These are phyloP conservation scores for Cryptococcus sp. DNA, from an alignment of 1,284 basidiomycete genomes.

Conservation along the genomic window DNA sequence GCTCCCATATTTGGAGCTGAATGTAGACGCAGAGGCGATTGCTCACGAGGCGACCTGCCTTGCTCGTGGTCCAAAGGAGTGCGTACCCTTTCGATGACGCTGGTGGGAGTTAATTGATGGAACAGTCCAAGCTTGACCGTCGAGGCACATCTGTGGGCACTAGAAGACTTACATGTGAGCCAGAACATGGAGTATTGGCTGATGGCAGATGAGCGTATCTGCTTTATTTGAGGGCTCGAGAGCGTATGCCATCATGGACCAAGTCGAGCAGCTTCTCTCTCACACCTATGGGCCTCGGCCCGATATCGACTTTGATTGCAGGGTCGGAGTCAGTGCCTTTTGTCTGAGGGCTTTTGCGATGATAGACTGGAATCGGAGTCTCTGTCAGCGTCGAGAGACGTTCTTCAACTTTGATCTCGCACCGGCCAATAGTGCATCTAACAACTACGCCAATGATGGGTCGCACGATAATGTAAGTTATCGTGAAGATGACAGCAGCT, in stretches of 20 bases:
- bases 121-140: neutral
- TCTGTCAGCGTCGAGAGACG: slow-evolving; percentile 1
- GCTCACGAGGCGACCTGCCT: slow-evolving; percentile 1
- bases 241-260: slow-evolving; percentile 3
- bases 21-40: slow-evolving; percentile 1
- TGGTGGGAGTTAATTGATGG: neutral
- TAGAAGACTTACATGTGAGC: slow-evolving; percentile 2
- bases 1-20: neutral
- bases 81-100: neutral
- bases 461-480: slow-evolving; percentile 2
- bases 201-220: slow-evolving; percentile 1
- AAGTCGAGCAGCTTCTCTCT: neutral
- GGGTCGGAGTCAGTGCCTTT: neutral
- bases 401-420: slow-evolving; percentile 1
- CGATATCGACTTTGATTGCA: neutral
- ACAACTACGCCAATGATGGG: neutral
- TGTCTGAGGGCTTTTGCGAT: slow-evolving; percentile 1
- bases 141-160: neutral
- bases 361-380: slow-evolving; percentile 3
- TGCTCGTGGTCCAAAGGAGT: slow-evolving; percentile 4
- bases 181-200: neutral
- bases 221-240: neutral
- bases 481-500: neutral
- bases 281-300: slow-evolving; percentile 1
- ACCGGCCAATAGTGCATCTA: neutral